These are phyloP conservation scores for Inga oerstediana DNA, from an alignment of 306 rosid species.

Conservation along the genomic window DNA sequence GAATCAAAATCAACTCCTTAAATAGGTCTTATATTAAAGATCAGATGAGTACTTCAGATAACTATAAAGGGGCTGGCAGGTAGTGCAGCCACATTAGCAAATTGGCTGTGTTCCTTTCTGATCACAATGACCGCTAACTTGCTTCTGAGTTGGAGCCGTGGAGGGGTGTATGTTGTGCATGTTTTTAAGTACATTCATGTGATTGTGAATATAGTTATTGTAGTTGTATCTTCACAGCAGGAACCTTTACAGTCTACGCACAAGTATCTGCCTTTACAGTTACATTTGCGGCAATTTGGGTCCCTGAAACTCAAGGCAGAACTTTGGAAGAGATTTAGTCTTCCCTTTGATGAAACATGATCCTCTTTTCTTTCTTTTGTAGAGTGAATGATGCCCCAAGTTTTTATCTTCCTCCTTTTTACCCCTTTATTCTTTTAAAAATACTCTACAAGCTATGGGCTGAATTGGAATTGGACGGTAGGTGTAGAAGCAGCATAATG, in stretches of 20 bases:
- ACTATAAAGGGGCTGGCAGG: slow-evolving; percentile 85
- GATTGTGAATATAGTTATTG: not conserved
- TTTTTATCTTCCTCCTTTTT: not conserved
- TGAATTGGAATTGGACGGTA: not conserved
- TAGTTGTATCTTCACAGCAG: slow-evolving; percentile 36
- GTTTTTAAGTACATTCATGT: not conserved
- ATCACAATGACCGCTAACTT: slow-evolving; percentile 84
- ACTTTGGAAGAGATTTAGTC: slow-evolving; percentile 80
- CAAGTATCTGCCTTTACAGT: slow-evolving; percentile 56
- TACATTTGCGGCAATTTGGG: slow-evolving; percentile 56
- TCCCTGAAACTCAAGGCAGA: slow-evolving; percentile 87
- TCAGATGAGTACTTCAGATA: slow-evolving; percentile 45
- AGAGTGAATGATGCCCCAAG: slow-evolving; percentile 3
- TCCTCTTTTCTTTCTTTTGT: not conserved
- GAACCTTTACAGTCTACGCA: slow-evolving; percentile 67
- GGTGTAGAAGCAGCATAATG: not conserved
- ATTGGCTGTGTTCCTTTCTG: slow-evolving; percentile 63
- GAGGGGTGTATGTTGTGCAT: slow-evolving; percentile 53
- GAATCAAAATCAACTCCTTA: fast-evolving
- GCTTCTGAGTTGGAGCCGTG: slow-evolving; percentile 72
- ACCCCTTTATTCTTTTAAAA: not conserved
- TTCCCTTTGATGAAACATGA: slow-evolving; percentile 34
- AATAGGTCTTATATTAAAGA: too few relatives aligned
- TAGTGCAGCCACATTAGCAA: slow-evolving; percentile 69
- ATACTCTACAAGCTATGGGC: not conserved